Conservation (phyloP, 2,329 filamentous ascomycete species). For the Ophiostoma australiae region DNA sequence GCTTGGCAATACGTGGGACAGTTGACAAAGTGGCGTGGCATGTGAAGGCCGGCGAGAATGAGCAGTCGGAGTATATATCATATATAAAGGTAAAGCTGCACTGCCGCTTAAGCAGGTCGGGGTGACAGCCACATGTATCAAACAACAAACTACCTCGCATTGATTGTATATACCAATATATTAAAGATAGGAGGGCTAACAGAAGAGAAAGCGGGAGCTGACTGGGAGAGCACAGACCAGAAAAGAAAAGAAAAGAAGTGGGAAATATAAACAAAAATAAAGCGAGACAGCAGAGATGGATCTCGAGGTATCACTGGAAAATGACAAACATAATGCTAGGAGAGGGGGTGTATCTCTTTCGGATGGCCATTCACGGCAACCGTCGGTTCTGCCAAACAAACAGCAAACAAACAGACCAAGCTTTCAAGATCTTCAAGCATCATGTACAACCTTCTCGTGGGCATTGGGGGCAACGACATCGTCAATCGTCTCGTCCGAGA, state of each 20-base stretch:
- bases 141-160: not conserved
- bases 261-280: not conserved
- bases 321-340: not conserved
- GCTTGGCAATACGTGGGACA: not conserved
- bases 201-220: too few species aligned
- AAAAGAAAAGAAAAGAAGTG: not conserved
- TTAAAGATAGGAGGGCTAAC: not conserved
- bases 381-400: too few species aligned
- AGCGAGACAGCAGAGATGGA: not conserved
- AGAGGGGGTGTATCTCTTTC: not conserved
- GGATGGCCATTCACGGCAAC: too few species aligned
- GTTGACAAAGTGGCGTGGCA: not conserved
- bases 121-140: too few species aligned
- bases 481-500: conserved; percentile 73
- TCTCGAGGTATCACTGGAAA: conserved; percentile 14
- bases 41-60: not conserved
- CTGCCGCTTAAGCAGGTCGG: not conserved
- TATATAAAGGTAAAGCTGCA: not conserved
- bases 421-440: conserved; percentile 12
- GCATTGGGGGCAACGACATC: conserved; percentile 52
- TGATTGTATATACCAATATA: not conserved
- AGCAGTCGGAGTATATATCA: too few species aligned
- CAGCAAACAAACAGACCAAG: too few species aligned
- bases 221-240: not conserved
- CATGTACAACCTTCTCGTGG: conserved; percentile 25